Conservation (phyloP, 139 green algal genomes). For the Choricystis sp. region DNA sequence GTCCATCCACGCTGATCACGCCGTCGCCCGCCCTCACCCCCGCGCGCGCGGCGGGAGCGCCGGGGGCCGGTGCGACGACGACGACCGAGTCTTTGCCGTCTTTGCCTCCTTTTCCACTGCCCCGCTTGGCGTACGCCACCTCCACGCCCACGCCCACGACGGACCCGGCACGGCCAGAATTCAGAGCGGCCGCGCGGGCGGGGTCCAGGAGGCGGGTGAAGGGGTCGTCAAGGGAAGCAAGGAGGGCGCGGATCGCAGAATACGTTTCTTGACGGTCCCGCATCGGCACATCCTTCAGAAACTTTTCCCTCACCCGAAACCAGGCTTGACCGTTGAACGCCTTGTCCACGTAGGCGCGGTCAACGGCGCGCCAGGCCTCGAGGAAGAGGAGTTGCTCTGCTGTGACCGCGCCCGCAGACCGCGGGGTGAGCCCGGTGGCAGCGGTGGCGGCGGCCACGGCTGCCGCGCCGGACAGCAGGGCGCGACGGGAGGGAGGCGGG, state of each 20-base stretch:
- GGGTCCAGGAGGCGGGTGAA: conserved; percentile 92
- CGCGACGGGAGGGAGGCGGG: neutral
- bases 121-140: conserved; percentile 31
- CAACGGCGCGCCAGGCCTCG: conserved; percentile 86
- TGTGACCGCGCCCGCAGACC: conserved; percentile 44
- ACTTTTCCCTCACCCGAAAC: conserved; percentile 63
- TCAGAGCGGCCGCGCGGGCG: conserved; percentile 37
- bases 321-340: conserved; percentile 89
- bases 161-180: conserved; percentile 19
- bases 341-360: conserved; percentile 95
- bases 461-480: neutral
- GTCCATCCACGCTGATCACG: conserved; percentile 64
- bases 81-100: neutral
- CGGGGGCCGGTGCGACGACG: conserved; percentile 63
- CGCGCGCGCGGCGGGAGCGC: conserved; percentile 68
- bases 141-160: conserved; percentile 66
- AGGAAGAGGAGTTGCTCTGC: conserved; percentile 89
- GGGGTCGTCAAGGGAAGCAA: conserved; percentile 72
- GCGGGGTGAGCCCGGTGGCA: neutral
- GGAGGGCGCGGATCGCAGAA: conserved; percentile 61
- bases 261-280: conserved; percentile 55
- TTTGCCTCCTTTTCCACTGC: too few species aligned
- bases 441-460: neutral
- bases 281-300: conserved; percentile 50
- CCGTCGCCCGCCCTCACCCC: conserved; percentile 64